These are phyloP conservation scores for Phytophthora sansomeana DNA, from an alignment of 352 stramenopile species.

Conservation along the genomic window DNA sequence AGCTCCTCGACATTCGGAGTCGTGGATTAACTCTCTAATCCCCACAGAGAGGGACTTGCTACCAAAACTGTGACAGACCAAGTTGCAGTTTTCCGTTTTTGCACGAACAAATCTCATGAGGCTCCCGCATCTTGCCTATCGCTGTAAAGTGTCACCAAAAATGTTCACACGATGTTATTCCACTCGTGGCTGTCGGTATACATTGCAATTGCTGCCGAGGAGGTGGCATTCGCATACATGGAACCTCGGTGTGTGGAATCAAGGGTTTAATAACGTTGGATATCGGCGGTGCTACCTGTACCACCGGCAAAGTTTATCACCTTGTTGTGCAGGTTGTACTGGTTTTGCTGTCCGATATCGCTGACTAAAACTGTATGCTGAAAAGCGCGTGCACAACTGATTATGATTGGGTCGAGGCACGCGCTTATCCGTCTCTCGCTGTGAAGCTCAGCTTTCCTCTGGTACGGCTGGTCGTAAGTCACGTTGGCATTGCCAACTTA, in stretches of 20 bases:
- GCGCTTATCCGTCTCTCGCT: slow-evolving; percentile 29
- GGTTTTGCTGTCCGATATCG: slow-evolving; percentile 27
- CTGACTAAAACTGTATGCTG: slow-evolving; percentile 30
- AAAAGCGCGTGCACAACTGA: slow-evolving; percentile 6
- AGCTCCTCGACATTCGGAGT: slow-evolving; percentile 8
- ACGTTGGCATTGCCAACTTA: no score
- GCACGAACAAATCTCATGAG: slow-evolving; percentile 12
- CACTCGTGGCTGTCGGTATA: no score
- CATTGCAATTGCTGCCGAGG: no score
- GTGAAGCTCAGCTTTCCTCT: slow-evolving; percentile 14
- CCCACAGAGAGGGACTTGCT: slow-evolving; percentile 21
- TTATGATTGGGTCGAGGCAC: slow-evolving; percentile 35
- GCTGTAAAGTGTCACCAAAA: slow-evolving; percentile 10
- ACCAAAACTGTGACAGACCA: slow-evolving; percentile 31
- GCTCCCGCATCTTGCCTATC: background rate
- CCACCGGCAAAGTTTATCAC: slow-evolving; percentile 1
- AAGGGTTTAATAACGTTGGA: background rate
- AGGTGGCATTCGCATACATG: background rate
- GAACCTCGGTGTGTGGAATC: background rate
- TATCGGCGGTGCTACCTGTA: slow-evolving; percentile 10
- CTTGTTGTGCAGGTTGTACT: slow-evolving; percentile 23
- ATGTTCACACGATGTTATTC: background rate
- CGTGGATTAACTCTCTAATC: slow-evolving; percentile 36
- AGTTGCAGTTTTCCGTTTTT: slow-evolving; percentile 29
- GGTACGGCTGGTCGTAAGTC: slow-evolving; percentile 16